Base-by-base conservation (phyloP, 306 rosid species). In the Canavalia gladiata region DNA sequence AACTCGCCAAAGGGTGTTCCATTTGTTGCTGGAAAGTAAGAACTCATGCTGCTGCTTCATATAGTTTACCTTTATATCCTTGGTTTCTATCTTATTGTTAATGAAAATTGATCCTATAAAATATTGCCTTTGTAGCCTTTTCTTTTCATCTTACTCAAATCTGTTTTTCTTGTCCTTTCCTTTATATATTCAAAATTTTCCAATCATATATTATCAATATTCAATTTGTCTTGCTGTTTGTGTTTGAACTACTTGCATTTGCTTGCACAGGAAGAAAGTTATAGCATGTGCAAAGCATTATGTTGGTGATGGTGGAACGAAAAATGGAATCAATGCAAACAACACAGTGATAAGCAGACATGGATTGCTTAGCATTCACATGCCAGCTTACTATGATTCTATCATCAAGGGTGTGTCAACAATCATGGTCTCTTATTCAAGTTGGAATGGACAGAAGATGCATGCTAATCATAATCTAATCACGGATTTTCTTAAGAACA, bases 401-500 rank as follows among this genome's bases (percentile, higher is more conserved):
- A 84, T 84, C 63, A 75, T 77, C 18, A 69, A 80, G 39, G 84
- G 87, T 9, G 87, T 84, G 25, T 3, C 82, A 75, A 79, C 87
- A 33, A 1, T 84, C 74, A 84, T 84, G 87, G 8, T 84, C 49
- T 84, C 87, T 68, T 84, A 79, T 62, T 79, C 87, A 8, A 84
- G 85, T 59, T 84, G 58, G 85, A 80, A 84, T 7, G 87, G 84
- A 13, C 37, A 51, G 69, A 84, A 84, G 57, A 84, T 84, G 87
- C 87, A 84, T 6, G 72, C 84, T 43, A 84, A 84, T 69, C 82
- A 12, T 6, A 60, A 75, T 10, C 66, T 84, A 33, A 0, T 80
- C n/a, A 80, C 85, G 0, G 65, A 69, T 18, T 80, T 75, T 50
- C 87, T 84, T 10, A 80, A 84, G 68, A 75, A 76, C 52, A 84